Evolutionary conservation across 805 yeast genomes (phyloP).

Genomic region (Yamadazyma tumulicola): DNA sequence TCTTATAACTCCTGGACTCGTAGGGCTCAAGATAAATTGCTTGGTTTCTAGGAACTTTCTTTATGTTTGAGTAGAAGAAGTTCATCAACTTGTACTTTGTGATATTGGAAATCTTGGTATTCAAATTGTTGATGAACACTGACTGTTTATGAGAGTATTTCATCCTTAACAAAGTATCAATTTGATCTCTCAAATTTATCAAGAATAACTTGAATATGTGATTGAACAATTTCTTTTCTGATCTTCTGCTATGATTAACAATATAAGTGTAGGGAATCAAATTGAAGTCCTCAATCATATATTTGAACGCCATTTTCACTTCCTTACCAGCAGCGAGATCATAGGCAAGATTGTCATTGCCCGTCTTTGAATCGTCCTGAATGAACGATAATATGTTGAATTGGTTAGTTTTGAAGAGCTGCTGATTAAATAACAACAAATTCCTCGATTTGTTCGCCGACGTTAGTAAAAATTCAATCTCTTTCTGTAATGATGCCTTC

Average conservation of each 20-base stretch:
- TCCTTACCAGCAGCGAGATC: neutral
- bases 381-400: constrained; percentile 26
- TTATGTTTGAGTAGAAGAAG: constrained; percentile 15
- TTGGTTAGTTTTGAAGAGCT: constrained; percentile 27
- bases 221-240: constrained; percentile 17
- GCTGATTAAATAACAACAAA: constrained; percentile 20
- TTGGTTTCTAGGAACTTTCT: constrained; percentile 23
- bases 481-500: constrained; percentile 27
- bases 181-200: constrained; percentile 35
- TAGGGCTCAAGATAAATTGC: constrained; percentile 13
- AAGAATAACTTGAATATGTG: constrained; percentile 36
- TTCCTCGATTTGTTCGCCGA: constrained; percentile 17
- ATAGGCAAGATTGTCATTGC: neutral
- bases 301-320: constrained; percentile 18
- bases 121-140: constrained; percentile 26
- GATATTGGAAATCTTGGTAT: constrained; percentile 24
- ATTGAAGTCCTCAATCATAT: constrained; percentile 29
- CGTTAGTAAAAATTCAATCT: constrained; percentile 24
- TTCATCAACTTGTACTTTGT: constrained; percentile 26
- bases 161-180: constrained; percentile 33
- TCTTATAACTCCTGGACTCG: constrained; percentile 7
- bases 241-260: constrained; percentile 8
- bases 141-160: constrained; percentile 31
- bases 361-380: constrained; percentile 6
- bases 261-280: constrained; percentile 33